Evolutionary conservation across 371 early-diverging fungal genomes (phyloP), one percentile per base, ranked within the genome.

Genomic region (Mucor piriformis): DNA sequence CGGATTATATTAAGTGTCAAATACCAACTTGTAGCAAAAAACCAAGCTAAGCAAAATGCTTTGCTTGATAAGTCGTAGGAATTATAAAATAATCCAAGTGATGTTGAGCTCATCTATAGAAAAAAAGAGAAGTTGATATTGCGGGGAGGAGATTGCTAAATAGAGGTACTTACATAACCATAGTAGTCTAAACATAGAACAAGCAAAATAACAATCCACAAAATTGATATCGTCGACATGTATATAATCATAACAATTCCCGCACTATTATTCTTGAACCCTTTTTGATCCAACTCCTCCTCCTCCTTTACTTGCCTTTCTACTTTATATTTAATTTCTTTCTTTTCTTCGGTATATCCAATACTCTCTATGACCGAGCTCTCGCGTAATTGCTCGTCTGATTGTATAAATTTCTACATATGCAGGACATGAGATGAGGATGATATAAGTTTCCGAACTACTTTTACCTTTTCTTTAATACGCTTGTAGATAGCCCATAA

Each of bases 1-100:
- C 67, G 62, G 27, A 44, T 35, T 2, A 76, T 64, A 29, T 85
- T 78, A 47, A 88, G 56, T 2, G 59, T 61, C 10, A 85, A 37
- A 54, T 85, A 81, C 90, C 90, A 88, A 27, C 79, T 49, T 0
- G 80, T 81, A 0, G 81, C 68, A 37, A 88, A 47, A 52, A 85
- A 84, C 90, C 90, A 90, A 11, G 84, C 61, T n/a, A 86, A 57
- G 38, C 86, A 82, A 46, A 90, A 88, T 3, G 84, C 80, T 24
- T 75, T 74, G 43, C 82, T 82, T 2, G 83, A 79, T 20, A 82
- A 69, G 49, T 79, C 76, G 32, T 85, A 83, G 33, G 74, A 74
- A 2, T 50, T 60, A n/a, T 70, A 70, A 42, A 63, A 63, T 23
- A 74, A 38, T 0, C 56, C 57, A 50, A 54, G 70, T 0, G 71